These are phyloP conservation scores for Lachnellula hyalina DNA, from an alignment of 2,329 filamentous ascomycete species.

Conservation along the genomic window DNA sequence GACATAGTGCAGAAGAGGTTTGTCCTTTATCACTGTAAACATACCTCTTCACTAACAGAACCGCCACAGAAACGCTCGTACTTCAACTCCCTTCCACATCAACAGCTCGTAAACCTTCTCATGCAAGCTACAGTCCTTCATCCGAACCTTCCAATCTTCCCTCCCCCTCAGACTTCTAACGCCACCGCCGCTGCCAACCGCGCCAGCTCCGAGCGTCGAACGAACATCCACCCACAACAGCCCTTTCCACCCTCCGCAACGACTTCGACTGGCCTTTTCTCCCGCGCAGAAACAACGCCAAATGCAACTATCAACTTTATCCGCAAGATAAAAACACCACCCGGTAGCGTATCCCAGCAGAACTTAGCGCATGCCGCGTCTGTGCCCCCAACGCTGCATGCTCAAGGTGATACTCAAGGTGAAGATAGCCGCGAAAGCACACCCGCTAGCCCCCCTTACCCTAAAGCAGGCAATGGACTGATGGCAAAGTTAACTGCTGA, in stretches of 20 bases:
- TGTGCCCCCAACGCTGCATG: conserved; percentile 19
- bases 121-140: conserved; percentile 55
- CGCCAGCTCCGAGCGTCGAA: conserved; percentile 20
- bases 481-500: conserved; percentile 47
- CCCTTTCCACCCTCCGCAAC: conserved; percentile 31
- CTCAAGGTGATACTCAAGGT: conserved; percentile 10
- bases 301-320: conserved; percentile 36
- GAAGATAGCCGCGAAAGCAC: conserved; percentile 42
- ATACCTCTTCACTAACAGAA: conserved; percentile 12
- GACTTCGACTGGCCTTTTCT: conserved; percentile 30
- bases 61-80: conserved; percentile 53
- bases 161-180: conserved; percentile 20
- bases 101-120: conserved; percentile 59
- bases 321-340: conserved; percentile 38
- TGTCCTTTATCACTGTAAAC: conserved; percentile 8
- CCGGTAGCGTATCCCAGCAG: conserved; percentile 43
- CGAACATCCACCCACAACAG: conserved; percentile 22
- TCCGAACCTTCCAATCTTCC: conserved; percentile 63
- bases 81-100: conserved; percentile 54
- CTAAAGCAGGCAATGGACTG: conserved; percentile 57
- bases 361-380: conserved; percentile 19
- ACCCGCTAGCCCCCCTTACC: conserved; percentile 55
- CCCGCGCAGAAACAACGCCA: conserved; percentile 34
- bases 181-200: conserved; percentile 11
- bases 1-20: conserved; percentile 39